Base-by-base conservation (phyloP, 2,329 filamentous ascomycete species). In the Metarhizium rileyi region DNA sequence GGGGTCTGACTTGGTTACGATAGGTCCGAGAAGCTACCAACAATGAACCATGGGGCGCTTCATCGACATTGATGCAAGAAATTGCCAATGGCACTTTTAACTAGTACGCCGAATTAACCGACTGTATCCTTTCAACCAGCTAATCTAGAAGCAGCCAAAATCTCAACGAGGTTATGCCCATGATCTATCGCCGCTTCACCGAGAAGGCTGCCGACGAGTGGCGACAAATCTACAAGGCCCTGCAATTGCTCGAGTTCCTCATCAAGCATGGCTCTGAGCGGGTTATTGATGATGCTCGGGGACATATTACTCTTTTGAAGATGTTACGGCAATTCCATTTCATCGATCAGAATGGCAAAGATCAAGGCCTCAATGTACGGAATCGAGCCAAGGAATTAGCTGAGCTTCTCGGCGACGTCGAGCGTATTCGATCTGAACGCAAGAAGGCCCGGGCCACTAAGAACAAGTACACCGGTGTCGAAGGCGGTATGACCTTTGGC, bases 171-270 rank as follows among this genome's bases (percentile, higher is more conserved):
- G 97, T 98, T 66, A 98, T 98, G 93, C 93, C 93, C 57, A 93
- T 98, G 89, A 95, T 98, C 64, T 98, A 98, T 75, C 93, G 94
- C 63, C 87, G 93, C 56, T 98, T 98, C 69, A 98, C 93, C 53
- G 93, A 98, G 67, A 98, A 98, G 75, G 80, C 90, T 7, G 91
- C 93, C 50, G 93, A 98, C 66, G 93, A 98, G 71, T 98, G 93
- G 93, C 82, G 93, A 58, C 93, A 98, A 69, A 98, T 98, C 64
- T 98, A 98, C 79, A 98, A 98, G 76, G 86, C 89, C 9, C 83
- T 98, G 23, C 93, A 97, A 76, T 78, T 98, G 50, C 84, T 98
- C 64, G 91, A 98, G 67, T 95, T 95, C 63, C 80, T 98, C 28
- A 86, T 98, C 71, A 98, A 98, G 75, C 93, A 98, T 67, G 93